Conservation (phyloP, 1,284 basidiomycete genomes). For the Pterulicium gracile region DNA sequence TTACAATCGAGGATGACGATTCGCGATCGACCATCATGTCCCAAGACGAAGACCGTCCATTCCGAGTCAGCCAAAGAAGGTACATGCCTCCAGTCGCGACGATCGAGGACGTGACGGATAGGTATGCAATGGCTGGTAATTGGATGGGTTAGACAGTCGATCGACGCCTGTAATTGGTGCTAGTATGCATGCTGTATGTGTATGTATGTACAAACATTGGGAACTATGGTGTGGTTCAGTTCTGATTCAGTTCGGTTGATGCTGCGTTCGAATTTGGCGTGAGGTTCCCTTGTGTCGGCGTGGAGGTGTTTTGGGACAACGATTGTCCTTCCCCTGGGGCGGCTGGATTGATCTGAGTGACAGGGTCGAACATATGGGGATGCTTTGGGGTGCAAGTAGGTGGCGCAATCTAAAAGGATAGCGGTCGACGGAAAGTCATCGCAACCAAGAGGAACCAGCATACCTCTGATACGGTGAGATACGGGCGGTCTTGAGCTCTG, state of each 20-base stretch:
- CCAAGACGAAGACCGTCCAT: too few relatives aligned
- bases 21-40: too few relatives aligned
- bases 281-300: neutral
- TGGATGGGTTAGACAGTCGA: conserved; percentile 1
- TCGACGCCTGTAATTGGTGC: too few relatives aligned
- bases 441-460: conserved; percentile 16
- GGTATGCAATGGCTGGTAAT: neutral
- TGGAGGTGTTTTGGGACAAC: neutral
- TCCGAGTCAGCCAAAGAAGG: too few relatives aligned
- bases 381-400: conserved; percentile 23
- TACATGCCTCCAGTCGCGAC: neutral
- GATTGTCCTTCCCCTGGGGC: neutral
- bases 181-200: too few relatives aligned
- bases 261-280: neutral
- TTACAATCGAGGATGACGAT: too few relatives aligned
- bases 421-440: neutral
- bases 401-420: conserved; percentile 30
- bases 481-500: conserved; percentile 46
- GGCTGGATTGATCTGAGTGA: conserved; percentile 13
- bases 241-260: too few relatives aligned
- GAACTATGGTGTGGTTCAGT: too few relatives aligned
- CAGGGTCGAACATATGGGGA: conserved; percentile 20
- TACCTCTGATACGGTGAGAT: conserved; percentile 44
- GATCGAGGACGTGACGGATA: conserved; percentile 1
- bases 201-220: too few relatives aligned